Evolutionary conservation across 1,284 basidiomycete genomes (phyloP).

Genomic region (Leccinum ponderosum): DNA sequence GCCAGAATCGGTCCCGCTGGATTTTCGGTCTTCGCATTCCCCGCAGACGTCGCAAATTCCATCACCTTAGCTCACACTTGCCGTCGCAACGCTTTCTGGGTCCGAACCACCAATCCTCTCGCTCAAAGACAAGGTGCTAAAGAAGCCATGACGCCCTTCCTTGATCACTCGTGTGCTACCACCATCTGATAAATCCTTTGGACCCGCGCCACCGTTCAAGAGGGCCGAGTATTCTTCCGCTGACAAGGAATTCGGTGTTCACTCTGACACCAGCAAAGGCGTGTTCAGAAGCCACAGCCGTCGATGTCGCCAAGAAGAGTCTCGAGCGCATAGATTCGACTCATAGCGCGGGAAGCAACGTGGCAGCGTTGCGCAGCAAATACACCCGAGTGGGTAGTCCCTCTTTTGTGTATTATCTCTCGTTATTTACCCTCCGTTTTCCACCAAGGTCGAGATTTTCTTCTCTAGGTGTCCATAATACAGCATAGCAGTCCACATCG

Average conservation of each 20-base stretch:
- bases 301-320: conserved; percentile 29
- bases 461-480: neutral
- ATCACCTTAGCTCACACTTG: conserved; percentile 2
- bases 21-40: conserved; percentile 5
- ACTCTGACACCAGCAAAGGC: conserved; percentile 17
- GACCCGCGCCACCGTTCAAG: conserved; percentile 27
- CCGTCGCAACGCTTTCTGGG: neutral
- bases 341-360: conserved; percentile 56
- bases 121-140: conserved; percentile 1
- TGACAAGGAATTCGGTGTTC: conserved; percentile 32
- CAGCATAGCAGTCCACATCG: conserved; percentile 14
- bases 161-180: conserved; percentile 19
- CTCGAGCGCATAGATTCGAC: conserved; percentile 51
- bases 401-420: conserved; percentile 4
- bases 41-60: conserved; percentile 6
- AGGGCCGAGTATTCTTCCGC: conserved; percentile 5
- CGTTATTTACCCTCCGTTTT: conserved; percentile 6
- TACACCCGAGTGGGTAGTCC: conserved; percentile 57
- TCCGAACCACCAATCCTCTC: neutral
- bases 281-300: conserved; percentile 26
- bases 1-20: conserved; percentile 4
- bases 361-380: conserved; percentile 66
- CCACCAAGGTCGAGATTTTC: conserved; percentile 43
- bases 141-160: conserved; percentile 21
- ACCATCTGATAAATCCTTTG: conserved; percentile 16